A percentile compares a stretch with the other conserved stretches of the same genome.
Conservation (phyloP, 352 stramenopile species). For the Globisporangium nagaii region DNA sequence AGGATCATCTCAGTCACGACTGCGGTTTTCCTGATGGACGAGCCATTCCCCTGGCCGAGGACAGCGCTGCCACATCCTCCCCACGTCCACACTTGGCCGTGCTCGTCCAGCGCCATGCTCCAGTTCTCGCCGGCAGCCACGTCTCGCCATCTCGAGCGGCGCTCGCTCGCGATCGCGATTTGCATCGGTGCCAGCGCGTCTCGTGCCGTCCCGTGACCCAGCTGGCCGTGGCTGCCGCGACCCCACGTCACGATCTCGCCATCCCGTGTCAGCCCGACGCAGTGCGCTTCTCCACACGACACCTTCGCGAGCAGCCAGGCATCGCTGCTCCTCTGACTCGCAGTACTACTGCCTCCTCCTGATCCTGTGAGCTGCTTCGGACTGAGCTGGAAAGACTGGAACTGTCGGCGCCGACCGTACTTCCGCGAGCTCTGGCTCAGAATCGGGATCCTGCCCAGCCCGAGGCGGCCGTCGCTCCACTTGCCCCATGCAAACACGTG, state of each 20-base stretch:
- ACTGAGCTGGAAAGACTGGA: constrained; percentile 54
- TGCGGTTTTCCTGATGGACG: constrained; percentile 10
- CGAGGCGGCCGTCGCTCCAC: constrained; percentile 66
- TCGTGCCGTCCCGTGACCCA: constrained; percentile 52
- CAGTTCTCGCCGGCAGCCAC: constrained; percentile 72
- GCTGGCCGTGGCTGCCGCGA: constrained; percentile 65
- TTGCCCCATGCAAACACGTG: constrained; percentile 79
- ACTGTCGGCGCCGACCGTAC: constrained; percentile 35
- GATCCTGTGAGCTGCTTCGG: constrained; percentile 14
- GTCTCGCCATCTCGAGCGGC: constrained; percentile 23
- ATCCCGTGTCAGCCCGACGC: constrained; percentile 44
- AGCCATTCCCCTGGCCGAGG: constrained; percentile 35
- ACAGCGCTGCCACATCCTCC: constrained; percentile 61
- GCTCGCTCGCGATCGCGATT: constrained; percentile 3
- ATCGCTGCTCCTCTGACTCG: no score
- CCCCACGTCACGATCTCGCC: constrained; percentile 77
- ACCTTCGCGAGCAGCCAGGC: constrained; percentile 28
- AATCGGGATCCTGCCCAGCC: constrained; percentile 55
- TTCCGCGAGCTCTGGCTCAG: constrained; percentile 31
- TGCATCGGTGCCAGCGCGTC: constrained; percentile 25
- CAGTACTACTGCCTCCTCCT: no score
- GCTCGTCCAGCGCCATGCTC: constrained; percentile 59
- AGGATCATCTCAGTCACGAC: constrained; percentile 36
- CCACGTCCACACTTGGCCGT: constrained; percentile 79
- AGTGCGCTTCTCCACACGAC: constrained; percentile 75